phyloP scores from a whole-genome alignment of 225 moss, liverwort and hornwort species.

The Ulota crispa region DNA sequence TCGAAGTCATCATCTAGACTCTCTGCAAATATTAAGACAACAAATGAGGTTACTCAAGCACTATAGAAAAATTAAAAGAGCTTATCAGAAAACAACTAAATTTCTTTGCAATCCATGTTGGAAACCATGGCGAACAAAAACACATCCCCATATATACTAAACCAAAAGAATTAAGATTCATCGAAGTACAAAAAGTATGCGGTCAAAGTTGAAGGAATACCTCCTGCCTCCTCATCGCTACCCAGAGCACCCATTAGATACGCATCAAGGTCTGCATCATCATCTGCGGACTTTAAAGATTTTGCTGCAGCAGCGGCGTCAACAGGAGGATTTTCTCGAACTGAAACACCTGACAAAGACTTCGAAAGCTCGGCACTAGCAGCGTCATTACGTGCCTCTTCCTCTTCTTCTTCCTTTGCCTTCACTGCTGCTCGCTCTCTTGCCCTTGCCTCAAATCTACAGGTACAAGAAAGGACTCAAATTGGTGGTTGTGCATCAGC shows the following conservation, averaged over 20 bases:
- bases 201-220: slow-evolving; percentile 27
- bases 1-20: slow-evolving; percentile 83
- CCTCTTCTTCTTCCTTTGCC: slow-evolving; percentile 45
- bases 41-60: background rate
- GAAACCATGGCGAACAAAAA: background rate
- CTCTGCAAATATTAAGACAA: slow-evolving; percentile 48
- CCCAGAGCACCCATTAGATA: slow-evolving; percentile 79
- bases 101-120: background rate
- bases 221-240: slow-evolving; percentile 81
- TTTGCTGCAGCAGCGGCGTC: slow-evolving; percentile 42
- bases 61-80: background rate
- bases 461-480: background rate
- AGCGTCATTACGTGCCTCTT: slow-evolving; percentile 34
- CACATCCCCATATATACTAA: background rate
- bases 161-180: background rate
- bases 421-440: slow-evolving; percentile 56
- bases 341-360: slow-evolving; percentile 41
- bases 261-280: slow-evolving; percentile 84
- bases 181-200: background rate
- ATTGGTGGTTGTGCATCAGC: background rate
- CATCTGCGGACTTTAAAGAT: slow-evolving; percentile 49
- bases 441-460: slow-evolving; percentile 63
- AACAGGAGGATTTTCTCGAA: slow-evolving; percentile 33
- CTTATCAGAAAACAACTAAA: background rate
- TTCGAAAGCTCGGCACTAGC: slow-evolving; percentile 45